Percentiles rank a stretch among this genome's conserved stretches.
Evolutionary conservation across 73 alveolate genomes (phyloP).

Genomic region (Tetrahymena thermophila): DNA sequence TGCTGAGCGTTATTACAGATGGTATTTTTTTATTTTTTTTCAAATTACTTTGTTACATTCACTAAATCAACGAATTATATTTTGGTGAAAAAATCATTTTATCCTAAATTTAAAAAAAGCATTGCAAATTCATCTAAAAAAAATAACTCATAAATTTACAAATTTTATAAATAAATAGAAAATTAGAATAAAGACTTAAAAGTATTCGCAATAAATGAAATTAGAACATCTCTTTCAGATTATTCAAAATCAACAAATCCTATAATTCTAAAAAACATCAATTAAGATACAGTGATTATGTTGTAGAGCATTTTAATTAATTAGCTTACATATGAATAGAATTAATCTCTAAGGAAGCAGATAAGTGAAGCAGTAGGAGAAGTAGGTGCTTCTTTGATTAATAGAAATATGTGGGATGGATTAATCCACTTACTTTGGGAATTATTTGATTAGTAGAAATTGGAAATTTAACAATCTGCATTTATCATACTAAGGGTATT

Average conservation of each 20-base stretch:
- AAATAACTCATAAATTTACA: too few species aligned
- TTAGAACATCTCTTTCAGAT: neutral
- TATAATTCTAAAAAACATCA: neutral
- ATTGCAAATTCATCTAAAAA: too few species aligned
- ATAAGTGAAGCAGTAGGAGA: neutral
- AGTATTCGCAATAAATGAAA: neutral
- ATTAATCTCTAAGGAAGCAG: neutral
- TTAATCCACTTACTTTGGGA: neutral
- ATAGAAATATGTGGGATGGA: neutral
- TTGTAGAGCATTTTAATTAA: neutral
- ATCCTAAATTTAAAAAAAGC: too few species aligned
- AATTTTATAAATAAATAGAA: neutral
- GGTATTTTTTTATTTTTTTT: neutral
- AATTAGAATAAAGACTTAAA: neutral
- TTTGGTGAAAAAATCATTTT: too few species aligned
- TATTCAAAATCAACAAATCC: neutral
- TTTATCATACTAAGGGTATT: neutral
- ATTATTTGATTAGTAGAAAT: neutral
- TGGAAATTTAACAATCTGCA: neutral
- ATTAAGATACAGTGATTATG: neutral
- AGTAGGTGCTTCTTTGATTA: neutral
- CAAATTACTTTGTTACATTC: too few species aligned
- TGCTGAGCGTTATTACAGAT: neutral
- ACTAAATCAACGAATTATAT: too few species aligned
- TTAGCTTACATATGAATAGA: neutral